Conservation (phyloP, 148 eudicot species). For the Rhododendron ferrugineum region DNA sequence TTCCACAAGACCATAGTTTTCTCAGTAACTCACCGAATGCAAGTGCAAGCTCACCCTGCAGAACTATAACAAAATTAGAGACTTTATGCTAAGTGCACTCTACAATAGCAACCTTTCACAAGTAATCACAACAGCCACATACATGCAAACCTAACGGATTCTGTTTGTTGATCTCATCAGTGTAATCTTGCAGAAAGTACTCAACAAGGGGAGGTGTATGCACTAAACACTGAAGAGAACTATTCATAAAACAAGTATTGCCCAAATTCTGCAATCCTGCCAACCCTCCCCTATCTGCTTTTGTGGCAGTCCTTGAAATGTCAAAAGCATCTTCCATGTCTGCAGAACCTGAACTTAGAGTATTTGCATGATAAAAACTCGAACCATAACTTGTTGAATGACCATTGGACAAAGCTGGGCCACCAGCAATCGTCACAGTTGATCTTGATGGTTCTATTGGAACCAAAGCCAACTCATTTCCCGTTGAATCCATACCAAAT, state of each 20-base stretch:
- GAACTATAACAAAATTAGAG: constrained; percentile 16
- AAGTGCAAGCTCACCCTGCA: constrained; percentile 98
- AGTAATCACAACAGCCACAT: constrained; percentile 22
- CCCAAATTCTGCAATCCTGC: constrained; percentile 95
- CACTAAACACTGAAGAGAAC: constrained; percentile 89
- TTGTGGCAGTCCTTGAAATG: constrained; percentile 23
- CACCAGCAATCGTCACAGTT: constrained; percentile 82
- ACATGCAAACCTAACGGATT: constrained; percentile 93
- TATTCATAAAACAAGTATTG: constrained; percentile 98
- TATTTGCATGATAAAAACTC: constrained; percentile 30
- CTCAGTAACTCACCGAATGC: constrained; percentile 94
- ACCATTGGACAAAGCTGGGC: constrained; percentile 83
- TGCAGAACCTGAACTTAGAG: constrained; percentile 33
- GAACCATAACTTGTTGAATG: constrained; percentile 43
- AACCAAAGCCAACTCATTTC: constrained; percentile 80
- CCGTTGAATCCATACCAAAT: constrained; percentile 51
- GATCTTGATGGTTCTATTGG: constrained; percentile 83
- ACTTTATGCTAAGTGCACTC: background rate
- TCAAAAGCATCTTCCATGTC: constrained; percentile 49
- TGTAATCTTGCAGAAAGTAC: constrained; percentile 77
- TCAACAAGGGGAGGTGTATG: constrained; percentile 84
- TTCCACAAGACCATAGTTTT: constrained; percentile 80
- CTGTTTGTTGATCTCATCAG: constrained; percentile 76
- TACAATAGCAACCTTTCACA: background rate
- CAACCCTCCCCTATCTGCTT: constrained; percentile 68